A percentile compares a stretch with the other conserved stretches of the same genome.
These are phyloP conservation scores for Corynespora cassiicola DNA, from an alignment of 2,329 filamentous ascomycete species.

Conservation along the genomic window DNA sequence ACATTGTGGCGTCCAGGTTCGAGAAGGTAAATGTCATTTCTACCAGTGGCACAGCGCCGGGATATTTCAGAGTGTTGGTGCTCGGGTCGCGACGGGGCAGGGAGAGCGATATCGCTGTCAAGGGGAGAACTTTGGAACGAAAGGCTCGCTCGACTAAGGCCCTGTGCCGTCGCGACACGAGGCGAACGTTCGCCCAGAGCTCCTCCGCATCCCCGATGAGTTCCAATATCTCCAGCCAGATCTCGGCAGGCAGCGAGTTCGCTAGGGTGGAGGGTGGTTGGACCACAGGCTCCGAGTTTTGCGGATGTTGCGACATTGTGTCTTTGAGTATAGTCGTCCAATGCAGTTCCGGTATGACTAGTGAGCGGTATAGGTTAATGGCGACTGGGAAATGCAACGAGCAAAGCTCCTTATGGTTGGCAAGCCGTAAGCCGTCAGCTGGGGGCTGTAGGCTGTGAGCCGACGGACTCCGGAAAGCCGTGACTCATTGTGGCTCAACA, in stretches of 20 bases:
- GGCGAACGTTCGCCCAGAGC: slow-evolving; percentile 25
- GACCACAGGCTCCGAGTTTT: no score
- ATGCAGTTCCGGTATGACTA: no score
- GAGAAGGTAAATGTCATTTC: slow-evolving; percentile 18
- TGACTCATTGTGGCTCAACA: no score
- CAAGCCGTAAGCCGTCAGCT: no score
- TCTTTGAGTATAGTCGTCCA: no score
- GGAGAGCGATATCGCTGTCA: slow-evolving; percentile 15
- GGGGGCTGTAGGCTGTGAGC: no score
- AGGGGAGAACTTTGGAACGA: slow-evolving; percentile 16
- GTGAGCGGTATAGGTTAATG: no score
- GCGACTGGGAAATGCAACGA: no score
- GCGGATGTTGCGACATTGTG: no score
- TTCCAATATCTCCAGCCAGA: slow-evolving; percentile 26
- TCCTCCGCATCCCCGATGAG: slow-evolving; percentile 13
- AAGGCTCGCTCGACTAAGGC: slow-evolving; percentile 26
- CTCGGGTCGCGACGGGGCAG: slow-evolving; percentile 26
- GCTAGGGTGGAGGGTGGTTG: no score
- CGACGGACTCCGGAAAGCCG: no score
- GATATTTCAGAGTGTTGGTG: slow-evolving; percentile 19
- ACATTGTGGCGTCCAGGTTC: slow-evolving; percentile 5
- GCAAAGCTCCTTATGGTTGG: no score
- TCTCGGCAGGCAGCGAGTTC: slow-evolving; percentile 17
- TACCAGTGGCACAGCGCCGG: slow-evolving; percentile 11
- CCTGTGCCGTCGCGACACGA: slow-evolving; percentile 19